Conservation (phyloP, 176 grass and related monocot genomes). For the Oryza officinalis region DNA sequence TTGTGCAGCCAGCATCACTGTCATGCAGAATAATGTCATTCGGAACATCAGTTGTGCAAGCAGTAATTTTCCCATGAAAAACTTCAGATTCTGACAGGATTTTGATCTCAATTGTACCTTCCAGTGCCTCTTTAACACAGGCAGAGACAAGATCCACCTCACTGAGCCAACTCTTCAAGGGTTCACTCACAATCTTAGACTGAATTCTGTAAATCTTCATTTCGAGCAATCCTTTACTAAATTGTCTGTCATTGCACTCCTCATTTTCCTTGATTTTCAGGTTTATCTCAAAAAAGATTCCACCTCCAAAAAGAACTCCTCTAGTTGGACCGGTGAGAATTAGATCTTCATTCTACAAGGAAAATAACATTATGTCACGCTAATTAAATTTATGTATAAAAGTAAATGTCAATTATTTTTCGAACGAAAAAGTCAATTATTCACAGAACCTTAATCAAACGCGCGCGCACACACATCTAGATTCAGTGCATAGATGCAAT, state of each 20-base stretch:
- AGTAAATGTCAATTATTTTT: too few relatives aligned
- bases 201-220: background rate
- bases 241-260: background rate
- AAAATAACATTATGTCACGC: background rate
- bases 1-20: background rate
- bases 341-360: constrained; percentile 10
- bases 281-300: constrained; percentile 29
- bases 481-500: too few relatives aligned
- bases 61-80: too few relatives aligned
- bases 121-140: background rate
- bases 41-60: too few relatives aligned
- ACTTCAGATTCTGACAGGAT: too few relatives aligned
- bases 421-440: too few relatives aligned
- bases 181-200: background rate
- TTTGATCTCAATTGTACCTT: constrained; percentile 10
- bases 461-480: too few relatives aligned
- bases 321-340: constrained; percentile 35
- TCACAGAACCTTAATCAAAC: too few relatives aligned
- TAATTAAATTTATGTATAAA: too few relatives aligned
- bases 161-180: background rate
- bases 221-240: constrained; percentile 19
- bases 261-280: constrained; percentile 14
- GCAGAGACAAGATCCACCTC: background rate
- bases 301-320: constrained; percentile 1
- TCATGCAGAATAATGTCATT: background rate